Base-by-base conservation (phyloP, 2,329 filamentous ascomycete species). In the Ophiostoma ips region DNA sequence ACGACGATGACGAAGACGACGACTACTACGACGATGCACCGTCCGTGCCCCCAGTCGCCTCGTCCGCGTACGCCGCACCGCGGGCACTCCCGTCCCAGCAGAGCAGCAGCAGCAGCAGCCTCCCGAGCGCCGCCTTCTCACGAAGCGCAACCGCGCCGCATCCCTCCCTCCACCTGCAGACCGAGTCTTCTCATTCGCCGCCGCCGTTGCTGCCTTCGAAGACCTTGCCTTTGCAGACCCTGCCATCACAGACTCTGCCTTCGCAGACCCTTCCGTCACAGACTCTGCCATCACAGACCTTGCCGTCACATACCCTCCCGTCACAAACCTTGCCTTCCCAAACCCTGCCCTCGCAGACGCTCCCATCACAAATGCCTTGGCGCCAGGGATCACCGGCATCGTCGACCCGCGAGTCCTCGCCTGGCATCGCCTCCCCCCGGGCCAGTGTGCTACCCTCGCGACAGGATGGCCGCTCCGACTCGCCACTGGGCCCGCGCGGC, bases 1-100 rank as follows among this genome's bases (percentile, higher is more conserved):
- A 81, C 9, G 75, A 78, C 52, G 75, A 79, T n/a, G 76, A 81
- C 31, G 76, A 81, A 37, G 71, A 73, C 4, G 68, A 79, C 49
- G 74, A 77, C 37, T 72, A 24, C 36, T 21, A 48, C 21, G n/a
- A 31, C 18, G 24, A 31, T 8, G 34, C 41, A 40, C 21, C 21
- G 11, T n/a, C 15, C 16, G 41, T 28, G 19, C 35, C 24, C 3
- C 48, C 18, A 31, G 36, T 12, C 31, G 31, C 16, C 16, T 46
- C 38, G 55, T 55, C 5, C 46, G 41, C 38, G 13, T 51, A 44
- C 3, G 34, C 52, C 11, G 47, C 54, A 9, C 53, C 55, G n/a
- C 28, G 15, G 9, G 35, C 37, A 10, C 40, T 50, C 8, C 48
- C 48, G 10, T 44, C 48, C 12, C 48, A 49, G 24, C 31, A 49